Conservation (phyloP, 225 moss, liverwort and hornwort species). For the Sphagnum tenellum region DNA sequence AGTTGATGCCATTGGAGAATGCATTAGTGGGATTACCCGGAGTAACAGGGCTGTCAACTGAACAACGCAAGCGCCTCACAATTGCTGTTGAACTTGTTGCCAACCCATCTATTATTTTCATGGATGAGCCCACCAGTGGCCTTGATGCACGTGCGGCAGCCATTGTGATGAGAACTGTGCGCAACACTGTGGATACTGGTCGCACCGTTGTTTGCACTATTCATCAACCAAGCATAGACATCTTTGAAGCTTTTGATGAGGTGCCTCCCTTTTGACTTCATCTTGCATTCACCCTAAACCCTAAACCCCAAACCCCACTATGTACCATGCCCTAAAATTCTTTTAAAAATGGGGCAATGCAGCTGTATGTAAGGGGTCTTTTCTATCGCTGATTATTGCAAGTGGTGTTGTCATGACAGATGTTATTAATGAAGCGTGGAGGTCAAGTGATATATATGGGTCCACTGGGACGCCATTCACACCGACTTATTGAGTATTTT, state of each 20-base stretch:
- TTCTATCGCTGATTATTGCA: too few species aligned
- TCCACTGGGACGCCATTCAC: conserved; percentile 35
- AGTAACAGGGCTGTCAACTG: conserved; percentile 71
- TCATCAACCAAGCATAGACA: conserved; percentile 96
- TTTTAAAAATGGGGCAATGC: too few species aligned
- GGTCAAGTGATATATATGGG: conserved; percentile 62
- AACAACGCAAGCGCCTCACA: conserved; percentile 70
- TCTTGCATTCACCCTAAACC: too few species aligned
- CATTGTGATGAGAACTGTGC: conserved; percentile 84
- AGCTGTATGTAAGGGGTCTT: too few species aligned
- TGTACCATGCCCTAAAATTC: too few species aligned
- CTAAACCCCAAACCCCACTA: too few species aligned
- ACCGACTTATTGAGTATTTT: conserved; percentile 41
- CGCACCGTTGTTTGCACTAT: conserved; percentile 95
- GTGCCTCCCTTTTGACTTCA: conserved; percentile 9
- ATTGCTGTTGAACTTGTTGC: conserved; percentile 73
- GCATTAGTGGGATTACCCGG: conserved; percentile 80
- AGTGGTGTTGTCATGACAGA: conserved; percentile 8
- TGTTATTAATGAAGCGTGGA: conserved; percentile 59
- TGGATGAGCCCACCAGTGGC: conserved; percentile 99
- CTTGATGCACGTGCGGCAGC: conserved; percentile 95
- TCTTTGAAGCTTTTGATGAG: conserved; percentile 94
- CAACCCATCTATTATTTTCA: conserved; percentile 82
- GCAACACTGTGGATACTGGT: conserved; percentile 78
- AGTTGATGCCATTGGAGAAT: conserved; percentile 53